These are phyloP conservation scores for Chrysosporium keratinophilum DNA, from an alignment of 2,329 filamentous ascomycete genomes.

Conservation along the genomic window DNA sequence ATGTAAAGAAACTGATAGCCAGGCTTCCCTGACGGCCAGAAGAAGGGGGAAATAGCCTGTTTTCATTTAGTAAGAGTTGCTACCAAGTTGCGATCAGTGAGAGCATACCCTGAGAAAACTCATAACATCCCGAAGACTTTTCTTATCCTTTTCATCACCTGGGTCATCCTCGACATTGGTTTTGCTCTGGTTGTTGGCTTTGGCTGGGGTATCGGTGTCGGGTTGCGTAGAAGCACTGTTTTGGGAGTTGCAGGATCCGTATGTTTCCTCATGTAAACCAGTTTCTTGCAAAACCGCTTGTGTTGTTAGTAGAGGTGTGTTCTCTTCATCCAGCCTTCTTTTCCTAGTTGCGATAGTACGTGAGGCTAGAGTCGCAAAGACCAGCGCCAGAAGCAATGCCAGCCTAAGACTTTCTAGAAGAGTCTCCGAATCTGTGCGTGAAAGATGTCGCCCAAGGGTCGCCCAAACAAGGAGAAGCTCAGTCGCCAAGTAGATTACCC, in stretches of 20 bases:
- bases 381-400: constrained; percentile 15
- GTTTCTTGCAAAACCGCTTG: constrained; percentile 19
- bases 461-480: constrained; percentile 44
- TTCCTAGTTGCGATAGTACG: constrained; percentile 5
- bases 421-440: constrained; percentile 19
- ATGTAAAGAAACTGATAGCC: constrained; percentile 57
- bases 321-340: constrained; percentile 17
- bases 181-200: background rate
- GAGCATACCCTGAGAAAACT: constrained; percentile 10
- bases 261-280: constrained; percentile 22
- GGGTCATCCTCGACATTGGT: background rate
- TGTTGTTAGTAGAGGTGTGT: constrained; percentile 17
- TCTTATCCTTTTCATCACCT: background rate
- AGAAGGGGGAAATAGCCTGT: constrained; percentile 63
- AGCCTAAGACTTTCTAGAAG: constrained; percentile 17
- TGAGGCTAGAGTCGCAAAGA: constrained; percentile 14
- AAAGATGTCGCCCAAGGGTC: constrained; percentile 23
- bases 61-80: constrained; percentile 10
- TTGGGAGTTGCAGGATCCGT: constrained; percentile 20
- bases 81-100: background rate
- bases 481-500: constrained; percentile 47
- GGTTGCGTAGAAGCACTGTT: background rate
- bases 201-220: background rate
- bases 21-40: constrained; percentile 62
- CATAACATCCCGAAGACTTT: constrained; percentile 7